Evolutionary conservation across 441 rosid species (phyloP), one percentile per base, ranked within the genome.

Genomic region (Gossypium trilobum): DNA sequence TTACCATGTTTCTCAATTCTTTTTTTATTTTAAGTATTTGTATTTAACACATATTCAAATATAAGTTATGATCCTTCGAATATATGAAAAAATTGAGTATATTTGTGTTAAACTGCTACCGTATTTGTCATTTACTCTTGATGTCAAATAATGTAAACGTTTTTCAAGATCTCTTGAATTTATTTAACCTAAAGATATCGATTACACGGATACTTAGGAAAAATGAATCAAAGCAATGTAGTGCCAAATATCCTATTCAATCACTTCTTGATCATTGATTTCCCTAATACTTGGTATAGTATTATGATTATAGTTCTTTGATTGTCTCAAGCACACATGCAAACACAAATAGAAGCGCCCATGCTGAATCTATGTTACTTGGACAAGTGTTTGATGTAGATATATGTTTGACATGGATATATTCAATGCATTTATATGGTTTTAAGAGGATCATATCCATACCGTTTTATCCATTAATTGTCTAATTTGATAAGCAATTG

Each of bases 401-500:
- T 33, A 33, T 6, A 6, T 33, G 9, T 33, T 33, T 33, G 42
- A 33, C 1, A 6, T 6, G 42, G 42, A 5, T 6, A 6, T 33
- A 33, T 33, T 33, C 9, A 6, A 33, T 33, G 42, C 42, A 33
- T 33, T 33, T 33, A 33, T 33, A 33, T 33, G 9, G 9, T 33
- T 33, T 33, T 33, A 33, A 6, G 9, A 33, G 42, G 42, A 6
- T 6, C 9, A 33, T 33, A 7, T 33, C 36, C 56, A 51, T 51
- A 51, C 7, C 54, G 2, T 44, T 65, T 50, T 50, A 60, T 71
- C n/a, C 48, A 60, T 70, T 66, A 17, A 61, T 63, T 6, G 13
- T 71, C 25, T 63, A 55, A 75, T 72, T 74, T 58, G 31, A 64
- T 56, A 54, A 52, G 39, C 59, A 42, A 59, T 46, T 77, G 36